Base-by-base conservation (phyloP, 2,329 filamentous ascomycete genomes). In the Claviceps pazoutovae region DNA sequence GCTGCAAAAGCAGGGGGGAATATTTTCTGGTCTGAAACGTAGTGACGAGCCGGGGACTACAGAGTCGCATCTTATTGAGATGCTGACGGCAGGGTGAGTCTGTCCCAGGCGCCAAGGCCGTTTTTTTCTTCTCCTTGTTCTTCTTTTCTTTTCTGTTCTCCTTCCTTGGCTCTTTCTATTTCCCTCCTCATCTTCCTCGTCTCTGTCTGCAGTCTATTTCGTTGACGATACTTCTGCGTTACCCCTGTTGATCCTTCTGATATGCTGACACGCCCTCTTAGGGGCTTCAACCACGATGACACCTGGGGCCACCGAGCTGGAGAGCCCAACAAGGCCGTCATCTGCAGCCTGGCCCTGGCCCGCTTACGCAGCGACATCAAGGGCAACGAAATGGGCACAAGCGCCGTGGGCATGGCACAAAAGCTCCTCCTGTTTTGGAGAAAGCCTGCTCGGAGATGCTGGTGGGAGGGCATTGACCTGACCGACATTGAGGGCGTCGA, bases 401-500 rank as follows among this genome's bases (percentile, higher is more conserved):
- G 83, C 64, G 86, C 88, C 0, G 88, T 97, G 17, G 91, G 91
- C 50, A 98, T 98, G 93, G 93, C 93, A 13, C 93, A 98, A 68
- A 98, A 98, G 71, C 78, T 98, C 46, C 76, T 98, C 14, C 77
- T 98, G 3, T 98, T 98, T 74, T 98, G 93, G 93, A 81, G 93
- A 58, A 98, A 98, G 70, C 93, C 93, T 16, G 93, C 93, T 14
- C 76, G 93, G 55, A 80, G 93, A 66, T 98, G 93, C 74, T 98
- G 93, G 93, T 98, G 93, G 93, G 93, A 98, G 67, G 93, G 93
- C 23, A 86, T 98, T 39, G 90, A 97, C 66, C 75, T 98, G 45
- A 81, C 93, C 17, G 77, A 87, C 57, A 86, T 98, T 13, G 88
- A 94, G 49, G 93, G 93, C 14, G 85, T 97, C 7, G 82, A 95